Evolutionary conservation across 257 asterid species (phyloP), one percentile per base, ranked within the genome.

Genomic region (Solanum pennellii): DNA sequence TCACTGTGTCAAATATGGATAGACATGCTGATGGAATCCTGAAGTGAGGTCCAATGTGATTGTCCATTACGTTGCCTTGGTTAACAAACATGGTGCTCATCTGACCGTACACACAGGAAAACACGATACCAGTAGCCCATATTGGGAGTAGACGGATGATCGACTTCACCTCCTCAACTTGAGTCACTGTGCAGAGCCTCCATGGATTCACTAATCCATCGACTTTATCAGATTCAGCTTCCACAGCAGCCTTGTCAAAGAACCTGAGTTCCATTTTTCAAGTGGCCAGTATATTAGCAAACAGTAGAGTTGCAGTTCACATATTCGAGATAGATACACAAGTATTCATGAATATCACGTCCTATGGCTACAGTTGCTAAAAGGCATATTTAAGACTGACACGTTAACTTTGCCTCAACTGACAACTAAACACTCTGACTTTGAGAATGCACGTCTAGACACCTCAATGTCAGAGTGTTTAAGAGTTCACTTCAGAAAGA

Each of bases 61-160:
- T 97, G 88, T 96, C 94, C 96, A 96, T 89, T 16, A 94, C 88
- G 92, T 94, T 88, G 56, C 98, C 99, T 86, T 96, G 99, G 1
- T 94, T 90, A 37, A 96, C 97, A 79, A 96, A 96, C 95, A 96
- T 94, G 42, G 98, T 96, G 97, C 86, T 94, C 98, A 95, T 94
- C 86, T 96, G 99, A 45, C 94, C 87, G 90, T 94, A 96, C 0
- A 96, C 98, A 2, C 98, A 88, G 2, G 97, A 88, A 86, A 95
- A 94, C 6, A 96, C 87, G 37, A 96, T 95, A 5, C 98, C 98
- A 1, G 98, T 90, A 1, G 98, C 98, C 98, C 98, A 96, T 9
- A 94, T 77, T 0, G 98, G 98, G 74, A 96, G 96, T 14, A 96
- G 75, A 5, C 96, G 90, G 85, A 94, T 75, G 18, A 96, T 56